Evolutionary conservation across 176 grass and related monocot genomes (phyloP).

Genomic region (Neostapfia colusana): DNA sequence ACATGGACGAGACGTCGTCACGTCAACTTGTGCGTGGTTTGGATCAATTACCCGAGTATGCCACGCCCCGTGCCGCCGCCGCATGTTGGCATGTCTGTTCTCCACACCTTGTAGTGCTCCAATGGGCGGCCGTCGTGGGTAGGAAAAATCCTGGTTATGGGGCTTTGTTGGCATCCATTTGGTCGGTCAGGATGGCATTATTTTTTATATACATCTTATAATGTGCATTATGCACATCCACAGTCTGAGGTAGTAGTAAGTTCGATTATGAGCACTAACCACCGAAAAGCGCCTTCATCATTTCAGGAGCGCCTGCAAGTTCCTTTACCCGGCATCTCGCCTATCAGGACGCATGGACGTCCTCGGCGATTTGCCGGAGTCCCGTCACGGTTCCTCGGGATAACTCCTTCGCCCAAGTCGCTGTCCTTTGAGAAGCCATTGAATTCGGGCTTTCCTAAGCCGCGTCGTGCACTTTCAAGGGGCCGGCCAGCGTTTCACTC

Average conservation of each 20-base stretch:
- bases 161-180: conserved; percentile 7
- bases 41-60: neutral
- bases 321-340: neutral
- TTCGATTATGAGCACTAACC: neutral
- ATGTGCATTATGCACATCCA: neutral
- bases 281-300: conserved; percentile 18
- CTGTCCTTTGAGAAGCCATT: neutral
- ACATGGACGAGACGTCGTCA: neutral
- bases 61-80: neutral
- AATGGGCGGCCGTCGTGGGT: neutral
- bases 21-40: neutral
- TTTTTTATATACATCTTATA: neutral
- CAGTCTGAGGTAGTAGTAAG: neutral
- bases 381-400: neutral
- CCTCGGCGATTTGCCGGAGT: neutral
- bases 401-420: conserved; percentile 16
- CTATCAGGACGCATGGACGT: neutral
- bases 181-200: neutral
- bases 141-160: neutral
- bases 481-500: neutral
- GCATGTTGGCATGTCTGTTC: neutral
- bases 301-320: neutral
- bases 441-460: neutral
- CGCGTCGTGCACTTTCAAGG: neutral
- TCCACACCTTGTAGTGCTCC: neutral